Conservation (phyloP, 495 filamentous ascomycete species). For the Hypoxylon cercidicola region DNA sequence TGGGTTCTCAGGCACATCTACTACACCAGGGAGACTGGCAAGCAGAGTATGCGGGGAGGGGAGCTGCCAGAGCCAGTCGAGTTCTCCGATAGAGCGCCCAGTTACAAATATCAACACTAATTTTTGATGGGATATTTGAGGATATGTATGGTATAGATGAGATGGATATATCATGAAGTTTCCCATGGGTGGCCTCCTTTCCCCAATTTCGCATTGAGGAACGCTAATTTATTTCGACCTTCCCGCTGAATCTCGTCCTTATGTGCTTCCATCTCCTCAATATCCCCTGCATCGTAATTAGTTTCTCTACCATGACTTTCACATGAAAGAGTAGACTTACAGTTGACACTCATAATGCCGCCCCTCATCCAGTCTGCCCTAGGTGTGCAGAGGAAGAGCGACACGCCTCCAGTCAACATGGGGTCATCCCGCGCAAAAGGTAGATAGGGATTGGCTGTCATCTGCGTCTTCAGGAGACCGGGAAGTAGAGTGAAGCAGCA, state of each 20-base stretch:
- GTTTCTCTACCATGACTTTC: neutral
- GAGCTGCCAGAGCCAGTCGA: slow-evolving; percentile 1
- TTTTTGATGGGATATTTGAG: neutral
- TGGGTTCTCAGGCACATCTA: slow-evolving; percentile 43
- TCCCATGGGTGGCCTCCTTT: slow-evolving; percentile 28
- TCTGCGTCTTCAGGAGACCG: slow-evolving; percentile 51
- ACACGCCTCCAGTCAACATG: slow-evolving; percentile 49
- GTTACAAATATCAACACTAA: slow-evolving; percentile 47
- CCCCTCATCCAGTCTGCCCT: slow-evolving; percentile 51
- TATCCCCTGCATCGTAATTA: slow-evolving; percentile 41
- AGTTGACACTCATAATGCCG: slow-evolving; percentile 50
- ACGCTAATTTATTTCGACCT: slow-evolving; percentile 42
- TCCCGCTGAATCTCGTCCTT: slow-evolving; percentile 51
- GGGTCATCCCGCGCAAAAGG: slow-evolving; percentile 52
- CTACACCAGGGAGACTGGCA: slow-evolving; percentile 35
- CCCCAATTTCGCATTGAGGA: slow-evolving; percentile 29
- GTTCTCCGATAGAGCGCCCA: slow-evolving; percentile 38
- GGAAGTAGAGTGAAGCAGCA: slow-evolving; percentile 53
- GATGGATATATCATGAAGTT: too few relatives aligned
- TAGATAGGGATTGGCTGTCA: slow-evolving; percentile 30
- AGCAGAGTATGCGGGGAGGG: slow-evolving; percentile 26
- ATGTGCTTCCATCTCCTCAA: slow-evolving; percentile 52
- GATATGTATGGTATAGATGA: too few relatives aligned
- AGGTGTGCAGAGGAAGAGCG: slow-evolving; percentile 52
- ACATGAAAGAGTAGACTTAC: slow-evolving; percentile 20